Base-by-base conservation (phyloP, 805 yeast genomes). In the Wickerhamomyces xylosicus region DNA sequence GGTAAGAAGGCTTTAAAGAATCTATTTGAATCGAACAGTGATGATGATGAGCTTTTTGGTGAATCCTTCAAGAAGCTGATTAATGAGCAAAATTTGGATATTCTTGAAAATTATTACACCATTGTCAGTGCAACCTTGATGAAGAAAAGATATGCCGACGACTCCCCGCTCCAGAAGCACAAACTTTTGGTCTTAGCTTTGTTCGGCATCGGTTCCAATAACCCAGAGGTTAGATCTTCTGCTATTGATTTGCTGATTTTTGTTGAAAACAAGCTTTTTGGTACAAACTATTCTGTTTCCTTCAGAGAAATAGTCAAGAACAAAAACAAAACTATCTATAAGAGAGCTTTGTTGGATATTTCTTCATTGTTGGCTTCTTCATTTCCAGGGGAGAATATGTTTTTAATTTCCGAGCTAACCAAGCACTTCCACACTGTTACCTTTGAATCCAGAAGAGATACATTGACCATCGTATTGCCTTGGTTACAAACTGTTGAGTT, bases 401-500 rank as follows among this genome's bases (percentile, higher is more conserved):
- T 66, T 42, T 64, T 85, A 56, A 72, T 90, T 50, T 79, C 95
- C 45, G 77, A 83, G 58, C 59, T 84, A 58, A 74, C 92, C 4
- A 66, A 74, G 69, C 69, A 76, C 49, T 78, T 84, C 59, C 76
- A 78, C 52, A 69, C 71, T 34, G 80, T 80, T 37, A 37, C 63
- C 69, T 31, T 66, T 37, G 70, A 71, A 19, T 71, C 83, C 1
- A 70, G 92, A 52, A 74, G 85, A 41, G 96, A 89, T 55, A 70
- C 90, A 11, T 61, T 90, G 40, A 77, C 92, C 0, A 79, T 89
- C 19, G 58, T 92, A 37, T 64, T 85, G 9, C 97, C 98, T 1
- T 92, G 97, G 97, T 75, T 89, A n/a, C 92, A 84, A 52, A 74
- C 79, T 2, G 78, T 89, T 34, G 84, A 80, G 34, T 64, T 90